Evolutionary conservation across 768 basidiomycete species (phyloP).

Genomic region (Coprinopsis strossmayeri): DNA sequence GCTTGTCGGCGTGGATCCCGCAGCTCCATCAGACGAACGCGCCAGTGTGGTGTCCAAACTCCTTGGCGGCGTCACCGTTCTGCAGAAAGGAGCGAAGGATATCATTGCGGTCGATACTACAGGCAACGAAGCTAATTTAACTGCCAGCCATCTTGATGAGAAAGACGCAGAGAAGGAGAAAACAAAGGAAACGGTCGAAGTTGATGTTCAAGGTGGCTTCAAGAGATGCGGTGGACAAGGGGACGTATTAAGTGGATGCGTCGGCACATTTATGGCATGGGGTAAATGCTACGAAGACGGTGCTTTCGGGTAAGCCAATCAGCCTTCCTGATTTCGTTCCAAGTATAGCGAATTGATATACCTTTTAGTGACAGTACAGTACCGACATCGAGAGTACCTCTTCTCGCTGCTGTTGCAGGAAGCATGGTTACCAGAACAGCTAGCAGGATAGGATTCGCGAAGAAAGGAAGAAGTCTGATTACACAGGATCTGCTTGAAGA

Average conservation of each 20-base stretch:
- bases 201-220: constrained; percentile 70
- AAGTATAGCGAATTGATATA: not conserved
- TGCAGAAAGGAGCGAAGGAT: constrained; percentile 84
- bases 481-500: constrained; percentile 73
- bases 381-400: constrained; percentile 61
- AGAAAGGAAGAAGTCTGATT: constrained; percentile 73
- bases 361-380: constrained; percentile 43
- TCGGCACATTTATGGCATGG: constrained; percentile 92
- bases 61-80: constrained; percentile 83
- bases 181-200: constrained; percentile 53
- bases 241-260: constrained; percentile 77
- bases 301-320: constrained; percentile 57
- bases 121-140: constrained; percentile 41
- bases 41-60: constrained; percentile 66
- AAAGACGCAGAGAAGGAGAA: constrained; percentile 45
- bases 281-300: constrained; percentile 89
- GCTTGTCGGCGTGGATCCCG: constrained; percentile 55
- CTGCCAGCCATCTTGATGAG: constrained; percentile 34
- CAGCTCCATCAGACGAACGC: constrained; percentile 42
- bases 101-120: constrained; percentile 76
- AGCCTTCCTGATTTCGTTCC: not conserved
- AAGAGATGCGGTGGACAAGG: constrained; percentile 97
- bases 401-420: constrained; percentile 80
- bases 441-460: constrained; percentile 68
- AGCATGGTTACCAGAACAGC: constrained; percentile 86